phyloP scores from a whole-genome alignment of 1,284 basidiomycete genomes.

The Ustilago hordei region DNA sequence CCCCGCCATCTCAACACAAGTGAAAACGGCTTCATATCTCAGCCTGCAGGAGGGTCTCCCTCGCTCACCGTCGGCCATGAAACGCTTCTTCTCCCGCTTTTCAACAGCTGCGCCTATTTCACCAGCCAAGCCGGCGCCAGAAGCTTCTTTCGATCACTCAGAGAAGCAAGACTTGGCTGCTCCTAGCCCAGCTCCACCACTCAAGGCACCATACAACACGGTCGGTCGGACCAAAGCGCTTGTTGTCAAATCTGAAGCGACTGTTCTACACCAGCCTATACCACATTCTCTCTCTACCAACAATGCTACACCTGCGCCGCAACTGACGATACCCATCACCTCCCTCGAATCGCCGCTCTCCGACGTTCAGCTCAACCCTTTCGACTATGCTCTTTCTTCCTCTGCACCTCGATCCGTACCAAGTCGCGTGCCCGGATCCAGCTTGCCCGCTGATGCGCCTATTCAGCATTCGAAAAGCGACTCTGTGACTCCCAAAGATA shows the following conservation, averaged over 20 bases:
- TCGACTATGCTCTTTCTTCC: slow-evolving; percentile 2
- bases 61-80: slow-evolving; percentile 31
- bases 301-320: slow-evolving; percentile 1
- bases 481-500: not conserved
- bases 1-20: not conserved
- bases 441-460: slow-evolving; percentile 13
- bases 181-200: slow-evolving; percentile 11
- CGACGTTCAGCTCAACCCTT: not conserved
- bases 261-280: slow-evolving; percentile 3
- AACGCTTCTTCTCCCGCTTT: slow-evolving; percentile 60
- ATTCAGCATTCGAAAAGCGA: not conserved
- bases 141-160: slow-evolving; percentile 17
- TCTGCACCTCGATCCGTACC: slow-evolving; percentile 16
- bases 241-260: slow-evolving; percentile 47
- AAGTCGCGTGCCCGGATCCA: slow-evolving; percentile 34
- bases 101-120: slow-evolving; percentile 27
- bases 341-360: slow-evolving; percentile 8
- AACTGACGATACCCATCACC: slow-evolving; percentile 15
- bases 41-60: not conserved
- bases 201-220: slow-evolving; percentile 7
- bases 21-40: not conserved
- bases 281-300: not conserved
- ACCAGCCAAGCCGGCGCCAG: slow-evolving; percentile 9
- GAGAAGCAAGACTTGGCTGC: slow-evolving; percentile 19
- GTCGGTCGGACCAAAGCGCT: slow-evolving; percentile 46